A percentile compares a stretch with the other conserved stretches of the same genome.
phyloP scores from a whole-genome alignment of 1,284 basidiomycete species.

The Ceratobasidium sp. region DNA sequence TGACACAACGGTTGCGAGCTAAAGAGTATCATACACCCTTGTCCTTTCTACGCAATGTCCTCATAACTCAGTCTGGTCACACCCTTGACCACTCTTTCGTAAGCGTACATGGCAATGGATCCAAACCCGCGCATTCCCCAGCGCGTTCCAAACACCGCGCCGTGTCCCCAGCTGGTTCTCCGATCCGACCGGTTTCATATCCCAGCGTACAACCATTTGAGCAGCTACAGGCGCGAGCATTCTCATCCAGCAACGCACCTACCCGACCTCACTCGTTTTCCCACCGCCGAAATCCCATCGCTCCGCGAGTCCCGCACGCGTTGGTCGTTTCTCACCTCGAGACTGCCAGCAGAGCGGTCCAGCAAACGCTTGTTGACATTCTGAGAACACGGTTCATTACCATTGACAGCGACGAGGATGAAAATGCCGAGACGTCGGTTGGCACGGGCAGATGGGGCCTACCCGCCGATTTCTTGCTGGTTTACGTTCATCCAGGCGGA shows the following conservation, averaged over 20 bases:
- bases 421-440: constrained; percentile 34
- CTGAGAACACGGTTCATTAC: constrained; percentile 67
- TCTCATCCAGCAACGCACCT: constrained; percentile 7
- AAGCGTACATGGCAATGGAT: not conserved
- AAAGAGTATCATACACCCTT: constrained; percentile 39
- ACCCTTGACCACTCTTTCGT: constrained; percentile 30
- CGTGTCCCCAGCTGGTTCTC: constrained; percentile 27
- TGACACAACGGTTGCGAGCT: constrained; percentile 32
- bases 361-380: constrained; percentile 69
- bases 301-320: constrained; percentile 62
- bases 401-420: constrained; percentile 59
- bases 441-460: constrained; percentile 63
- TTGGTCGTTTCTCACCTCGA: constrained; percentile 79
- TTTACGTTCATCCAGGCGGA: constrained; percentile 73
- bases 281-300: constrained; percentile 12
- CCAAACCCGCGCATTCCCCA: constrained; percentile 14
- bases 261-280: constrained; percentile 18
- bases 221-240: constrained; percentile 3
- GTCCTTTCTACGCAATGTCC: constrained; percentile 33
- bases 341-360: constrained; percentile 66
- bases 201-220: constrained; percentile 29
- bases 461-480: constrained; percentile 76
- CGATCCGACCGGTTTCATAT: constrained; percentile 33
- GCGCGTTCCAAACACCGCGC: constrained; percentile 35
- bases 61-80: constrained; percentile 37